Percentiles rank a stretch among this genome's conserved stretches.
These are phyloP conservation scores for Stereum hirsutum DNA, from an alignment of 1,284 basidiomycete genomes.

Conservation along the genomic window DNA sequence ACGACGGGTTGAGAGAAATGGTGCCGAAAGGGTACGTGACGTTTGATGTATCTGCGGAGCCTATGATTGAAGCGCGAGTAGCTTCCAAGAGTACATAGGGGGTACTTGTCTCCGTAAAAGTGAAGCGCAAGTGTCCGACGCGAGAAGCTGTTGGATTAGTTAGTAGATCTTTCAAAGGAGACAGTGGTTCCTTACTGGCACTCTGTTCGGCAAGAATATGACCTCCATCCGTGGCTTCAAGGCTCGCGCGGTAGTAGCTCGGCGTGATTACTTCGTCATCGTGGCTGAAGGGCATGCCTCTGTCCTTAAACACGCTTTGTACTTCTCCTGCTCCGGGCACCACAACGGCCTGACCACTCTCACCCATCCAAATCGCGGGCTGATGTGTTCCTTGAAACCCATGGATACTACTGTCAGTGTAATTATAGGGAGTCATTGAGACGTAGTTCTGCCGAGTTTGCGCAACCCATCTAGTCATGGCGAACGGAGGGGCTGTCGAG, in stretches of 20 bases:
- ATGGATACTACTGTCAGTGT: constrained; percentile 52
- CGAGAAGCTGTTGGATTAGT: constrained; percentile 46
- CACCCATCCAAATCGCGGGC: constrained; percentile 89
- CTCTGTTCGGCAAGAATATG: constrained; percentile 55
- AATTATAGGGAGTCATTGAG: constrained; percentile 72
- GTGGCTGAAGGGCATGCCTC: constrained; percentile 52
- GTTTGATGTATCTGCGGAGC: constrained; percentile 50
- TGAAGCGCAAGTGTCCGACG: constrained; percentile 72
- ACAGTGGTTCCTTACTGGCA: constrained; percentile 42
- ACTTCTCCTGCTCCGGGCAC: constrained; percentile 50
- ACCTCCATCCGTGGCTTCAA: constrained; percentile 43
- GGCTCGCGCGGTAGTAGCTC: constrained; percentile 59
- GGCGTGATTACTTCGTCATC: constrained; percentile 53
- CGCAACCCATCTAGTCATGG: constrained; percentile 75
- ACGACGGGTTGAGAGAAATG: constrained; percentile 36
- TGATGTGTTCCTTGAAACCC: constrained; percentile 78
- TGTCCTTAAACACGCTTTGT: constrained; percentile 43
- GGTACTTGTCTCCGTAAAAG: constrained; percentile 35
- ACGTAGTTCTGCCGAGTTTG: constrained; percentile 69
- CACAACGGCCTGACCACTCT: constrained; percentile 60
- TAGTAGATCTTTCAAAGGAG: constrained; percentile 1
- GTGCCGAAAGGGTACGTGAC: constrained; percentile 53
- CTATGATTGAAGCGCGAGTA: constrained; percentile 52
- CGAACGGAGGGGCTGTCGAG: constrained; percentile 71
- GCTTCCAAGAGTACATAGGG: constrained; percentile 70